These are phyloP conservation scores for Russula ochroleuca DNA, from an alignment of 768 basidiomycete genomes.

Conservation along the genomic window DNA sequence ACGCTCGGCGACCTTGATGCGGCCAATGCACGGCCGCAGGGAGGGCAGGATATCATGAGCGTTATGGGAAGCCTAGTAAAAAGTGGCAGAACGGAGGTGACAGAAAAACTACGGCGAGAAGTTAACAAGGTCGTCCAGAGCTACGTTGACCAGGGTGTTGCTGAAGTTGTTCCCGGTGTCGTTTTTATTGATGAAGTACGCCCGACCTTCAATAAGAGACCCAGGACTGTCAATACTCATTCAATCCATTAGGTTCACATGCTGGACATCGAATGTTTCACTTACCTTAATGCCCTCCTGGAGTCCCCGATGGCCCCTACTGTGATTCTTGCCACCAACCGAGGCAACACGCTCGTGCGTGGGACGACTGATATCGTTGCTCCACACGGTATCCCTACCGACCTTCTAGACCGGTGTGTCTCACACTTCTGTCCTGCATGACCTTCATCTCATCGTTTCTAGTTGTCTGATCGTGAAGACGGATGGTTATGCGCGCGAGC, in stretches of 20 bases:
- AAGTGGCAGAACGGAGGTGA: constrained; percentile 91
- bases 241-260: constrained; percentile 76
- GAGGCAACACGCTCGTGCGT: constrained; percentile 86
- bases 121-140: constrained; percentile 97
- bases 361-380: constrained; percentile 89
- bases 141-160: constrained; percentile 97
- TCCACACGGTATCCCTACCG: constrained; percentile 91
- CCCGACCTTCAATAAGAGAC: constrained; percentile 10
- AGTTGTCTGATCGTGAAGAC: constrained; percentile 97
- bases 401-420: constrained; percentile 82
- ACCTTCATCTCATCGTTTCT: constrained; percentile 4
- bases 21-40: constrained; percentile 92
- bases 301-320: constrained; percentile 98
- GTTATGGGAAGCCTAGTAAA: constrained; percentile 92
- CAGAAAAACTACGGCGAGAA: constrained; percentile 91
- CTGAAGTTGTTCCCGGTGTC: constrained; percentile 96
- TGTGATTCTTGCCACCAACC: constrained; percentile 94
- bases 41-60: constrained; percentile 98
- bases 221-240: background rate
- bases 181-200: constrained; percentile 97
- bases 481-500: constrained; percentile 71
- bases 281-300: constrained; percentile 91
- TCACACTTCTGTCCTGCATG: constrained; percentile 2
- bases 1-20: constrained; percentile 94
- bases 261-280: constrained; percentile 99